Evolutionary conservation across 805 yeast genomes (phyloP).

Genomic region (Starmerella apis): DNA sequence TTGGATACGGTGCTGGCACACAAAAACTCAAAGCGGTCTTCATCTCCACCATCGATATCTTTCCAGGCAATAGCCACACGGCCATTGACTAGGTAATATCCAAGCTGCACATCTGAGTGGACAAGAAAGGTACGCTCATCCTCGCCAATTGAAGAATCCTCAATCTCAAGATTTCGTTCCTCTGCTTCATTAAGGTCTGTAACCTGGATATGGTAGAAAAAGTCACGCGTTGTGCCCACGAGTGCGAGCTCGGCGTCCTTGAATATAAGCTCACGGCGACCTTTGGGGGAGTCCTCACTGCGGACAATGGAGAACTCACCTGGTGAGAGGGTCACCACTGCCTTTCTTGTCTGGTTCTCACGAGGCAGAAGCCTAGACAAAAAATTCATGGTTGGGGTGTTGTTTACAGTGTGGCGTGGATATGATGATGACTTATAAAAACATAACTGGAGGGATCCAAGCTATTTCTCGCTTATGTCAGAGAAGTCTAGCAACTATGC

Average conservation of each 20-base stretch:
- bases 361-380: slow-evolving; percentile 15
- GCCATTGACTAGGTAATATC: slow-evolving; percentile 46
- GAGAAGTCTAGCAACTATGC: too few relatives aligned
- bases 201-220: slow-evolving; percentile 58
- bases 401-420: slow-evolving; percentile 8
- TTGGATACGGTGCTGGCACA: slow-evolving; percentile 46
- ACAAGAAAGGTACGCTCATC: slow-evolving; percentile 50
- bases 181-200: slow-evolving; percentile 55
- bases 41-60: slow-evolving; percentile 76
- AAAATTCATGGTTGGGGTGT: slow-evolving; percentile 26
- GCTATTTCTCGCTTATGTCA: not conserved
- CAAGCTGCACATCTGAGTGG: slow-evolving; percentile 48
- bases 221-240: slow-evolving; percentile 55
- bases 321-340: slow-evolving; percentile 60
- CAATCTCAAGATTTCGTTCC: slow-evolving; percentile 38
- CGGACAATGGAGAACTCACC: slow-evolving; percentile 72
- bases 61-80: slow-evolving; percentile 61
- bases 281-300: slow-evolving; percentile 71
- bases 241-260: slow-evolving; percentile 70
- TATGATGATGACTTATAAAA: slow-evolving; percentile 1
- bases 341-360: slow-evolving; percentile 30
- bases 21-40: slow-evolving; percentile 72
- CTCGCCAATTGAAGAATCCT: slow-evolving; percentile 32
- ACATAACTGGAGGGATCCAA: not conserved
- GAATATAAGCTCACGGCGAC: slow-evolving; percentile 60